Percentiles rank a stretch among this genome's conserved stretches.
Conservation (phyloP, 352 stramenopile genomes). For the Globisporangium irregulare region DNA sequence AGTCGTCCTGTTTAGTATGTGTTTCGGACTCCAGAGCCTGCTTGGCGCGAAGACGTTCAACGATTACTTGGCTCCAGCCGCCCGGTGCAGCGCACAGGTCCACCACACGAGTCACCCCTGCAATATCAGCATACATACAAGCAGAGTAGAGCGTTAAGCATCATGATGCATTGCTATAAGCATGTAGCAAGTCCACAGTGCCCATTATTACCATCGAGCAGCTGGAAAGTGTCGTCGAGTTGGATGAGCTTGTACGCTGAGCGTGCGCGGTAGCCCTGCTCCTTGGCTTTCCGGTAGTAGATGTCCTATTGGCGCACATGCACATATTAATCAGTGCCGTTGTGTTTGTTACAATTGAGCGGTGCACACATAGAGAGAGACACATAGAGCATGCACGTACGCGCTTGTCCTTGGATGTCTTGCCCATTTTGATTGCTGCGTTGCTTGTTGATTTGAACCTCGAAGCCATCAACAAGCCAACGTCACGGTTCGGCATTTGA, state of each 20-base stretch:
- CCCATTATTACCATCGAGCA: conserved; percentile 68
- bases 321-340: neutral
- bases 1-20: conserved; percentile 3
- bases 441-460: neutral
- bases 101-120: conserved; percentile 75
- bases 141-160: neutral
- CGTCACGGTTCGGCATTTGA: conserved; percentile 4
- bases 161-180: no score
- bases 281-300: conserved; percentile 92
- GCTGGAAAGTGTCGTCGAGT: conserved; percentile 97
- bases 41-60: conserved; percentile 52
- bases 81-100: conserved; percentile 84
- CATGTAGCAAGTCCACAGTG: neutral
- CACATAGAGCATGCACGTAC: conserved; percentile 31
- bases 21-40: neutral
- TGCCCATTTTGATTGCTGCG: conserved; percentile 55
- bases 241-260: conserved; percentile 99
- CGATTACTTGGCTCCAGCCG: conserved; percentile 86
- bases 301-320: conserved; percentile 60
- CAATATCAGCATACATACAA: neutral
- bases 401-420: conserved; percentile 90
- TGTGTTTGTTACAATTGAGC: neutral
- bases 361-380: neutral
- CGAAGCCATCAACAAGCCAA: neutral
- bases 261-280: conserved; percentile 95